These are phyloP conservation scores for Penicillium sp. DNA, from an alignment of 2,329 filamentous ascomycete species.

Conservation along the genomic window DNA sequence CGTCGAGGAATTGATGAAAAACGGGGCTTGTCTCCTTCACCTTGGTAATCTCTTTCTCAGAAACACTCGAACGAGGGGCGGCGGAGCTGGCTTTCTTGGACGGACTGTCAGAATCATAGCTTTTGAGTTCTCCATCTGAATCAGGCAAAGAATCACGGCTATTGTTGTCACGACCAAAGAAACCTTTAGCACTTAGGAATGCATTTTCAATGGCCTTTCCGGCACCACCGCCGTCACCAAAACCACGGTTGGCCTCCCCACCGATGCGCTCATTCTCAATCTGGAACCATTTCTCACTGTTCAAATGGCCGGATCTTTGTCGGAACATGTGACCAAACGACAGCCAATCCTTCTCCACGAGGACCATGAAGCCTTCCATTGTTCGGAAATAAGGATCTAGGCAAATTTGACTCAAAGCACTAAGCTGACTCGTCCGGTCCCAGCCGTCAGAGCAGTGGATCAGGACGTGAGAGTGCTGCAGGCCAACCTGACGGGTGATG, in stretches of 20 bases:
- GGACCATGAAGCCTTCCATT: slow-evolving; percentile 86
- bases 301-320: slow-evolving; percentile 81
- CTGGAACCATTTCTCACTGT: slow-evolving; percentile 90
- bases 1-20: slow-evolving; percentile 96
- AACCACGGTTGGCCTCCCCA: slow-evolving; percentile 45
- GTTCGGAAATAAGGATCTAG: slow-evolving; percentile 95
- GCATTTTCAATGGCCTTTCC: slow-evolving; percentile 82
- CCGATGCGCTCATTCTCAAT: slow-evolving; percentile 77
- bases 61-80: slow-evolving; percentile 34
- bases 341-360: slow-evolving; percentile 96
- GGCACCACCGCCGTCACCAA: slow-evolving; percentile 45
- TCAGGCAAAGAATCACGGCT: slow-evolving; percentile 64
- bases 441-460: slow-evolving; percentile 98
- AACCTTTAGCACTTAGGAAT: slow-evolving; percentile 77
- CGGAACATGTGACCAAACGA: slow-evolving; percentile 98
- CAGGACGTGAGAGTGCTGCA: slow-evolving; percentile 89
- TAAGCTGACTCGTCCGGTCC: slow-evolving; percentile 95
- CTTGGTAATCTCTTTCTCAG: slow-evolving; percentile 65
- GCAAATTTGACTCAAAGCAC: slow-evolving; percentile 86
- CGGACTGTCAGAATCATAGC: slow-evolving; percentile 47
- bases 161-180: slow-evolving; percentile 79
- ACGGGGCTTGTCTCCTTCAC: slow-evolving; percentile 93
- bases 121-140: slow-evolving; percentile 54
- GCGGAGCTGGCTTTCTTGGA: slow-evolving; percentile 36
- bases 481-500: slow-evolving; percentile 82